These are phyloP conservation scores for Pyrenochaeta sp. DNA, from an alignment of 2,329 filamentous ascomycete species.

Conservation along the genomic window DNA sequence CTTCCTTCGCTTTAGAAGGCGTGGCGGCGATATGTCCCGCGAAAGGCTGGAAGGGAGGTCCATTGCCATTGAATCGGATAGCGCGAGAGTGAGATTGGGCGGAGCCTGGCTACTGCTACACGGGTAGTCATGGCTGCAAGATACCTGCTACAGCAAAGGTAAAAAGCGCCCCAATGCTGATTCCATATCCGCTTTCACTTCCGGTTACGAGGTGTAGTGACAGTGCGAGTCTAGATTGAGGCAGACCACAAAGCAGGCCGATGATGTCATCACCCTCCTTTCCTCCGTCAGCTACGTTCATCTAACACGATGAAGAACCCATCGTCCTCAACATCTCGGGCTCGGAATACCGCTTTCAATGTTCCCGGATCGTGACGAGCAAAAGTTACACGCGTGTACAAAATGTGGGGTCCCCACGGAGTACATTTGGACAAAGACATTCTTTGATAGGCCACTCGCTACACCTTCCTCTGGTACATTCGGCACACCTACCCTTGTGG, in stretches of 20 bases:
- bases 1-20: constrained; percentile 21
- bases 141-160: not conserved
- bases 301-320: not conserved
- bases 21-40: constrained; percentile 36
- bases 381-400: constrained; percentile 21
- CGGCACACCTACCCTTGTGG: constrained; percentile 27
- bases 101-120: too few species aligned
- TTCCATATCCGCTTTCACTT: not conserved
- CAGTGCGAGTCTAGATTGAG: not conserved
- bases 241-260: not conserved
- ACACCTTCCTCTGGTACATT: constrained; percentile 6
- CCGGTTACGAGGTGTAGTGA: not conserved
- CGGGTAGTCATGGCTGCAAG: too few species aligned
- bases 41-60: constrained; percentile 24
- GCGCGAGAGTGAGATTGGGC: not conserved
- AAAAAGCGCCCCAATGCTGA: not conserved
- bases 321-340: too few species aligned
- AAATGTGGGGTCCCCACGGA: constrained; percentile 21
- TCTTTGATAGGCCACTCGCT: constrained; percentile 19
- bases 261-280: not conserved
- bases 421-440: not conserved
- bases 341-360: constrained; percentile 18
- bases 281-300: not conserved
- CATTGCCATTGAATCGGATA: constrained; percentile 8
- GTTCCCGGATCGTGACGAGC: constrained; percentile 17